Evolutionary conservation across 2,329 filamentous ascomycete species (phyloP).

Genomic region (Acephala macrosclerotiorum): DNA sequence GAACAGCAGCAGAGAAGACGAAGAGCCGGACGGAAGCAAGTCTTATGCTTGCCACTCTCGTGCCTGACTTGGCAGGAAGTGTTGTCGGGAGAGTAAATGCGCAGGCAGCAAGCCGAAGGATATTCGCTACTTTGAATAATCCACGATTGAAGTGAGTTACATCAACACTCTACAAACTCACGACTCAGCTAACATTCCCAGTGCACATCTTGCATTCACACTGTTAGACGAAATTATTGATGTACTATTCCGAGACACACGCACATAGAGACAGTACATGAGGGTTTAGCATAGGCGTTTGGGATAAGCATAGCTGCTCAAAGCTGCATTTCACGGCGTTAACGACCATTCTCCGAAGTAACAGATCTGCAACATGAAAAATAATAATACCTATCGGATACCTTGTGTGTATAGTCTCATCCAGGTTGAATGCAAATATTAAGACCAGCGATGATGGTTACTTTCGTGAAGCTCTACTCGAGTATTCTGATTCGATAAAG

Average conservation of each 20-base stretch:
- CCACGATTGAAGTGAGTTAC: constrained; percentile 80
- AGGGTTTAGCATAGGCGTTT: constrained; percentile 40
- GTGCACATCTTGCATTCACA: constrained; percentile 47
- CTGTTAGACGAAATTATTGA: constrained; percentile 46
- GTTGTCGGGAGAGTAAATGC: constrained; percentile 95
- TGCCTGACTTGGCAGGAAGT: constrained; percentile 90
- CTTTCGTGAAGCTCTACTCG: background rate
- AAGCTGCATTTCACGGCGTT: constrained; percentile 13
- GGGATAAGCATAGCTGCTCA: constrained; percentile 12
- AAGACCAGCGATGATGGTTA: background rate
- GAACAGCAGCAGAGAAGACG: constrained; percentile 77
- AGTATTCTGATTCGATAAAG: background rate
- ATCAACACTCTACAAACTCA: constrained; percentile 7
- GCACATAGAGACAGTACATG: constrained; percentile 35
- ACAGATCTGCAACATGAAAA: background rate
- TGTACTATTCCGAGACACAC: constrained; percentile 43
- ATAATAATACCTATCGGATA: constrained; percentile 6
- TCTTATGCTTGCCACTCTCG: constrained; percentile 84
- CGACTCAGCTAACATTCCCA: constrained; percentile 30
- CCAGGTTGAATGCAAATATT: background rate
- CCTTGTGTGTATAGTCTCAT: background rate
- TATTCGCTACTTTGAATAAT: constrained; percentile 94
- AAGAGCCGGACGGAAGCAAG: constrained; percentile 87
- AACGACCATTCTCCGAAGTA: background rate
- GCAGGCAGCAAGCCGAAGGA: constrained; percentile 84